These are phyloP conservation scores for Calocybe indica DNA, from an alignment of 768 basidiomycete genomes.

Conservation along the genomic window DNA sequence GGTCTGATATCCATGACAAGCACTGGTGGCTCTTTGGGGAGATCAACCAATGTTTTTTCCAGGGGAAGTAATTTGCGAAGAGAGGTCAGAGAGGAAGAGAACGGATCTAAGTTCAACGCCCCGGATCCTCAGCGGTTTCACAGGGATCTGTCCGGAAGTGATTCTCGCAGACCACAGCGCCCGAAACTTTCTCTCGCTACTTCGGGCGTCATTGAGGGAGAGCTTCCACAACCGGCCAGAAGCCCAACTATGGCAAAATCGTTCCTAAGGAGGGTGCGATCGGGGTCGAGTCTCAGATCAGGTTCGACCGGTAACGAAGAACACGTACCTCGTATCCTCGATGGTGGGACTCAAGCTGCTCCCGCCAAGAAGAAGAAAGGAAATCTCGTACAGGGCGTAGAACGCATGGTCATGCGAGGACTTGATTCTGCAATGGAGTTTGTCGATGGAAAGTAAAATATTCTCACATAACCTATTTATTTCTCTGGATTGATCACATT, in stretches of 20 bases:
- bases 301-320: slow-evolving; percentile 3
- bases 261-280: slow-evolving; percentile 24
- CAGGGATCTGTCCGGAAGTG: slow-evolving; percentile 7
- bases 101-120: slow-evolving; percentile 8
- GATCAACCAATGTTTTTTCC: neutral
- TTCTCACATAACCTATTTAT: too few relatives aligned
- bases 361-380: slow-evolving; percentile 24
- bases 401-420: slow-evolving; percentile 18
- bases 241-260: slow-evolving; percentile 11
- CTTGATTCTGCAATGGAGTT: slow-evolving; percentile 22
- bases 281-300: slow-evolving; percentile 24
- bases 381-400: slow-evolving; percentile 27
- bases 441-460: slow-evolving; percentile 10
- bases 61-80: neutral
- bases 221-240: neutral
- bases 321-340: slow-evolving; percentile 2
- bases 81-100: slow-evolving; percentile 7
- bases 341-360: slow-evolving; percentile 1
- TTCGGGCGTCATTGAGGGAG: neutral
- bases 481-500: too few relatives aligned
- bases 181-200: slow-evolving; percentile 26
- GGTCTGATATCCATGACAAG: neutral
- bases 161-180: slow-evolving; percentile 13
- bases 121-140: neutral
- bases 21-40: neutral